Percentiles rank a stretch among this genome's conserved stretches.
Conservation (phyloP, 2,329 filamentous ascomycete species). For the Herpotrichia juniperi region DNA sequence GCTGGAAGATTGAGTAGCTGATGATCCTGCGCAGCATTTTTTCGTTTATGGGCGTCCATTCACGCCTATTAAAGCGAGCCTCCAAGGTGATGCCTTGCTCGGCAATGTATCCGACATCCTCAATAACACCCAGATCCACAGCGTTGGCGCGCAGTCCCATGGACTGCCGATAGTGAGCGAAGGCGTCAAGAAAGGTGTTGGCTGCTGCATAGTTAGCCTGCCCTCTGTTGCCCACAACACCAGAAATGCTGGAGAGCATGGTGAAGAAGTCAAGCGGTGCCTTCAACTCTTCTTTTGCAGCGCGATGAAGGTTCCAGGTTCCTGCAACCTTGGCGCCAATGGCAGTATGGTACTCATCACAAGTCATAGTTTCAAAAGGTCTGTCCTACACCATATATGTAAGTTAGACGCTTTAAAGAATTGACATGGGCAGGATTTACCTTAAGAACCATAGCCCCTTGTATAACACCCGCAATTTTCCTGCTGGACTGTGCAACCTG, state of each 20-base stretch:
- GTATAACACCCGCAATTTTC: constrained; percentile 13
- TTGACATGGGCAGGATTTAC: background rate
- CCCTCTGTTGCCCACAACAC: constrained; percentile 28
- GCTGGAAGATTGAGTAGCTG: constrained; percentile 16
- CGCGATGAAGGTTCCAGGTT: constrained; percentile 19
- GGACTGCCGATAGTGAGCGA: constrained; percentile 13
- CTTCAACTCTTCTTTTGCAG: background rate
- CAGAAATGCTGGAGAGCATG: constrained; percentile 27
- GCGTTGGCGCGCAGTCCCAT: constrained; percentile 45
- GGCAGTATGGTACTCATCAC: constrained; percentile 1
- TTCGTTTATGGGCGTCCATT: constrained; percentile 19
- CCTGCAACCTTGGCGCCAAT: constrained; percentile 13
- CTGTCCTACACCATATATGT: background rate
- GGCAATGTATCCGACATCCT: constrained; percentile 33
- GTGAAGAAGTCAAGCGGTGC: constrained; percentile 18
- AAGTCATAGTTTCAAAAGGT: constrained; percentile 1
- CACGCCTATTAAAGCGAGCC: background rate
- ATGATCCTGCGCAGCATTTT: constrained; percentile 16
- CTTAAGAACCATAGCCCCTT: constrained; percentile 14
- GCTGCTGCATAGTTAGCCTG: constrained; percentile 55
- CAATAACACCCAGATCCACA: constrained; percentile 21
- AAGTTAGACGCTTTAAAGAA: background rate
- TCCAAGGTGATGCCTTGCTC: constrained; percentile 1
- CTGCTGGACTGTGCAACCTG: background rate
- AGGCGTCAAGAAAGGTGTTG: too few relatives aligned